A percentile compares a stretch with the other conserved stretches of the same genome.
Evolutionary conservation across 129 eudicot species (phyloP).

Genomic region (Calendula officinalis): DNA sequence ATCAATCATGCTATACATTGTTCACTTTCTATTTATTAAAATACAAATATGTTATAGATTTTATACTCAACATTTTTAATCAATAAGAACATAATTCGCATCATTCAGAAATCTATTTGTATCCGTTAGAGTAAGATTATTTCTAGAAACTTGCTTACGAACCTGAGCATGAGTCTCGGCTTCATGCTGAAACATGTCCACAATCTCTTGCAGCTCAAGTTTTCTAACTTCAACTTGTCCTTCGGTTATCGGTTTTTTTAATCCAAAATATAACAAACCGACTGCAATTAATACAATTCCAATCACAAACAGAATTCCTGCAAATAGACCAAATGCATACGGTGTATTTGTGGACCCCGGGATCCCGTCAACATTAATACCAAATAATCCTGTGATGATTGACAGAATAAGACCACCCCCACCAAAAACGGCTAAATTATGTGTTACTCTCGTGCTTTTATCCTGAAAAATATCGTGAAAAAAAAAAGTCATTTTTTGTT

Average conservation of each 20-base stretch:
- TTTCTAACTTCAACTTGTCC: slow-evolving; percentile 80
- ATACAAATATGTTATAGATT: slow-evolving; percentile 6
- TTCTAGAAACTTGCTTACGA: slow-evolving; percentile 58
- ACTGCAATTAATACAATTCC: slow-evolving; percentile 58
- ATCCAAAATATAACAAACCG: slow-evolving; percentile 78
- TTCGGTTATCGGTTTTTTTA: slow-evolving; percentile 69
- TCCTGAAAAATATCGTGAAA: slow-evolving; percentile 45
- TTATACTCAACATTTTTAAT: slow-evolving; percentile 15
- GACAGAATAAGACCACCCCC: slow-evolving; percentile 89
- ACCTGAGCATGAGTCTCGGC: slow-evolving; percentile 98
- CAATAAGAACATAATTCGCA: slow-evolving; percentile 68
- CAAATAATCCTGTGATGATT: slow-evolving; percentile 85
- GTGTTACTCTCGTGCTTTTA: slow-evolving; percentile 82
- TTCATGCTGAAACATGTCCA: slow-evolving; percentile 87
- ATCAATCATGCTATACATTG: slow-evolving; percentile 27
- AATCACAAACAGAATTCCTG: slow-evolving; percentile 59
- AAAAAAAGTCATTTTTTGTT: slow-evolving; percentile 5
- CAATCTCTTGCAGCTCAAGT: slow-evolving; percentile 80
- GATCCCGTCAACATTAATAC: slow-evolving; percentile 89
- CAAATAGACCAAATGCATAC: slow-evolving; percentile 77
- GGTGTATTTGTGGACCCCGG: slow-evolving; percentile 74
- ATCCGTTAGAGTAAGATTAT: slow-evolving; percentile 56
- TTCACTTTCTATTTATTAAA: background rate
- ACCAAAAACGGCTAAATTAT: slow-evolving; percentile 84
- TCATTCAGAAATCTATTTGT: slow-evolving; percentile 35